A percentile compares a stretch with the other conserved stretches of the same genome.
Evolutionary conservation across 208 protist genomes (phyloP).

Genomic region (Crithidia brevicula): DNA sequence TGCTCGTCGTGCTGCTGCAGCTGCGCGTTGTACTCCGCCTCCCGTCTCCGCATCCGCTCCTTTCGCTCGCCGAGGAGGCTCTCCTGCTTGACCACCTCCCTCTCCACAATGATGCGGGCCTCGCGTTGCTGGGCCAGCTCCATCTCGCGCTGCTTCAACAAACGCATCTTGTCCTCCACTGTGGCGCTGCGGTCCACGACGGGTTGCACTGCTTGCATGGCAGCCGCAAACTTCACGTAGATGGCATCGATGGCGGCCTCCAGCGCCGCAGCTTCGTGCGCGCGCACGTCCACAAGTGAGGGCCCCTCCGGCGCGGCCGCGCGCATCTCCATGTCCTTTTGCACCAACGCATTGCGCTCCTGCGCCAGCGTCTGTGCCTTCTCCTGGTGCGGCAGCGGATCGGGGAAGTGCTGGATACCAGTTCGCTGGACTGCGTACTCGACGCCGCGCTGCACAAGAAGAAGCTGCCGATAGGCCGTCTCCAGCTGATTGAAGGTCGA

Average conservation of each 20-base stretch:
- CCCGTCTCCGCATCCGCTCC: slow-evolving; percentile 30
- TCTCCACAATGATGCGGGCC: slow-evolving; percentile 38
- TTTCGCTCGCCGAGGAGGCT: slow-evolving; percentile 36
- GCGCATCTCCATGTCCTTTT: slow-evolving; percentile 45
- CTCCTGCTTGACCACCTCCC: slow-evolving; percentile 47
- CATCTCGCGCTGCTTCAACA: slow-evolving; percentile 46
- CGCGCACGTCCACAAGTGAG: slow-evolving; percentile 39
- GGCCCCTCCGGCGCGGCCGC: slow-evolving; percentile 22
- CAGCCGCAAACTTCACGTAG: slow-evolving; percentile 38
- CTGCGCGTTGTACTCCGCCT: slow-evolving; percentile 43
- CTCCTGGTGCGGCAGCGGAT: slow-evolving; percentile 52
- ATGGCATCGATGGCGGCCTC: slow-evolving; percentile 30
- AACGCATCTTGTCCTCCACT: slow-evolving; percentile 47
- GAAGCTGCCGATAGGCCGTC: slow-evolving; percentile 30
- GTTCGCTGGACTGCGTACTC: slow-evolving; percentile 23
- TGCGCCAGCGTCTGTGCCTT: slow-evolving; percentile 31
- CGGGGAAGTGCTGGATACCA: slow-evolving; percentile 24
- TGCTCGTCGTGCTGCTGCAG: slow-evolving; percentile 52
- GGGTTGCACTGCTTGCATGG: slow-evolving; percentile 27
- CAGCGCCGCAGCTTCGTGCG: slow-evolving; percentile 23
- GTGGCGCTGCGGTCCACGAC: slow-evolving; percentile 59
- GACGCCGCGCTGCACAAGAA: slow-evolving; percentile 25
- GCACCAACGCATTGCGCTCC: slow-evolving; percentile 43
- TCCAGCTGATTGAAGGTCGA: slow-evolving; percentile 40
- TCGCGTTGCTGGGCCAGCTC: slow-evolving; percentile 58